A percentile compares a stretch with the other conserved stretches of the same genome.
phyloP scores from a whole-genome alignment of 176 grass and related monocot species.

The Bonia amplexicaulis region DNA sequence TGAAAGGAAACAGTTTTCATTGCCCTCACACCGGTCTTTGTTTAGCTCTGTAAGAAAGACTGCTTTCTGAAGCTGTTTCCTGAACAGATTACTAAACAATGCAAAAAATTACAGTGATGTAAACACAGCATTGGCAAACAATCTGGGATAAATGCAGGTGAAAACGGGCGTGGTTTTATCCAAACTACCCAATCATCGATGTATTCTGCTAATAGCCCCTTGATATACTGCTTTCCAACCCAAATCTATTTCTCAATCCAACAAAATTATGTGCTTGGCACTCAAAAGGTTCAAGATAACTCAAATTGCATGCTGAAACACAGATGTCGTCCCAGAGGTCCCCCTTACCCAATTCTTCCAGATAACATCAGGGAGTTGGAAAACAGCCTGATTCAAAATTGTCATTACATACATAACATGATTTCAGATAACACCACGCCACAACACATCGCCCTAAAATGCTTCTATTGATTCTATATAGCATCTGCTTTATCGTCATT shows the following conservation, averaged over 20 bases:
- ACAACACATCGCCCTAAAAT: neutral
- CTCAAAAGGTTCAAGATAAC: neutral
- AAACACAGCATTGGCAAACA: neutral
- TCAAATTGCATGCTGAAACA: neutral
- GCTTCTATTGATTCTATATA: slow-evolving; percentile 16
- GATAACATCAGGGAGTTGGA: neutral
- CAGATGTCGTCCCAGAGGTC: neutral
- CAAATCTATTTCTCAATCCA: neutral
- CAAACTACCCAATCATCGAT: neutral
- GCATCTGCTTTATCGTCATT: neutral
- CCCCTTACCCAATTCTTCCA: neutral
- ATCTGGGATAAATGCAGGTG: neutral
- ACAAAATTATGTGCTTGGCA: neutral
- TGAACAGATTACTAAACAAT: neutral
- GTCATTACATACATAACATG: neutral
- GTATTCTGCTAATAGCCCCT: neutral
- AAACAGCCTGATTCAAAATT: neutral
- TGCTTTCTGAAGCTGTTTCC: neutral
- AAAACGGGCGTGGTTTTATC: neutral
- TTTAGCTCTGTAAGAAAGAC: neutral
- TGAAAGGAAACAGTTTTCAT: neutral
- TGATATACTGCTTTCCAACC: neutral
- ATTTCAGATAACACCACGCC: neutral
- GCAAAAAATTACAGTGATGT: neutral
- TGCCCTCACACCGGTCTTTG: neutral